A percentile compares a stretch with the other conserved stretches of the same genome.
These are phyloP conservation scores for Zelopaecilomyces penicillatus DNA, from an alignment of 2,329 filamentous ascomycete species.

Conservation along the genomic window DNA sequence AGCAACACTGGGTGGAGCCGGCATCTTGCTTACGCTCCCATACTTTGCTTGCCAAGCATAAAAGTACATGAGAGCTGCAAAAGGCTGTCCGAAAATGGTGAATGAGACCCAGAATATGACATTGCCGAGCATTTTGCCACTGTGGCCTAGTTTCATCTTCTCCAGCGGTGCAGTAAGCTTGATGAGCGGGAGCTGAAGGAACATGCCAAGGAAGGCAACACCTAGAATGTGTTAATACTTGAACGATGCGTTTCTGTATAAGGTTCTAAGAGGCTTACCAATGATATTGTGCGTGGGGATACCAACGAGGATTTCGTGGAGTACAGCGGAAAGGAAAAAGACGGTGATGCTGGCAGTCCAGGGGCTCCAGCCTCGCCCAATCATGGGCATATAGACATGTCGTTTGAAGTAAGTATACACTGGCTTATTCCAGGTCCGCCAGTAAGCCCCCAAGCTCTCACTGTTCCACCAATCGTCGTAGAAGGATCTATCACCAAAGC, in stretches of 20 bases:
- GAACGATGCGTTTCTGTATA: constrained; percentile 3
- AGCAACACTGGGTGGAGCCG: neutral
- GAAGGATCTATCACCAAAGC: constrained; percentile 88
- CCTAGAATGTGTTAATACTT: constrained; percentile 36
- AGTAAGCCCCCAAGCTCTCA: constrained; percentile 76
- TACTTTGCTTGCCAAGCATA: constrained; percentile 99
- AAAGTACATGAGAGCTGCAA: constrained; percentile 89
- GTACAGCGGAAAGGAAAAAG: constrained; percentile 77
- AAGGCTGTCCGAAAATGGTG: constrained; percentile 87
- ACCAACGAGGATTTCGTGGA: constrained; percentile 89
- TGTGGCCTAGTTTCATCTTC: constrained; percentile 61
- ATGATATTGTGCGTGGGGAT: constrained; percentile 92
- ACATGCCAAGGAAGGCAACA: constrained; percentile 90
- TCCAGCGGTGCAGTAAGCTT: constrained; percentile 69
- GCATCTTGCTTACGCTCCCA: constrained; percentile 59
- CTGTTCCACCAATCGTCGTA: constrained; percentile 99
- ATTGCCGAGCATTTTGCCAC: constrained; percentile 77
- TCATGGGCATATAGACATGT: constrained; percentile 82
- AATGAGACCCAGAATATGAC: constrained; percentile 96
- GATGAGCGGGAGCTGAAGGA: constrained; percentile 86
- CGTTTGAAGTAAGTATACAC: constrained; percentile 95
- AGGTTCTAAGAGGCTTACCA: constrained; percentile 40
- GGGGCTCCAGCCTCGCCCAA: constrained; percentile 73
- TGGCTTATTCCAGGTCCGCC: constrained; percentile 96
- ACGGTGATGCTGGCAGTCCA: constrained; percentile 67